Conservation (phyloP, 106 monocot species). For the Acanthochlamys bracteata region DNA sequence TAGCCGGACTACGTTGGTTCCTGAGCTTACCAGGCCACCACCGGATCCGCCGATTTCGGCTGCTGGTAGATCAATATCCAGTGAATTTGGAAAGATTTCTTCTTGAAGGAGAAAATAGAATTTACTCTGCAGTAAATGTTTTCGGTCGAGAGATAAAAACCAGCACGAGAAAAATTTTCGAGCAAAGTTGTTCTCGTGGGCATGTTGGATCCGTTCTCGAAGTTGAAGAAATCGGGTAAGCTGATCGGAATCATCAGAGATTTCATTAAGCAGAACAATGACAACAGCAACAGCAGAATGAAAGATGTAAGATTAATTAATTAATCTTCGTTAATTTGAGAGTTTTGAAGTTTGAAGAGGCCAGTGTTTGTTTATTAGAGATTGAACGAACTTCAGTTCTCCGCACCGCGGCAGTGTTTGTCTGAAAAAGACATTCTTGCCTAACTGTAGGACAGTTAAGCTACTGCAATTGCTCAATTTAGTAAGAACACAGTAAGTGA, state of each 20-base stretch:
- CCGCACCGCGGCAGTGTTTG: conserved; percentile 37
- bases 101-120: conserved; percentile 24
- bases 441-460: conserved; percentile 70
- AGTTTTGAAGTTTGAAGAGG: conserved; percentile 15
- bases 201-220: conserved; percentile 21
- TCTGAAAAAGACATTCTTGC: conserved; percentile 65
- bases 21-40: too few relatives aligned
- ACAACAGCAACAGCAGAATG: too few relatives aligned
- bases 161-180: conserved; percentile 2
- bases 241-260: conserved; percentile 8
- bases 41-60: too few relatives aligned
- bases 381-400: too few relatives aligned
- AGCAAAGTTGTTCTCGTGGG: conserved; percentile 15
- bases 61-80: too few relatives aligned
- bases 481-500: conserved; percentile 41
- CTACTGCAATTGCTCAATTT: conserved; percentile 68
- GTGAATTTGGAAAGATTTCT: conserved; percentile 34
- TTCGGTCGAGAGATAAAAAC: conserved; percentile 4
- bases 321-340: not conserved
- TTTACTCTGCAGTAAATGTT: conserved; percentile 20
- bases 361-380: too few relatives aligned
- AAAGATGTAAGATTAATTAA: not conserved
- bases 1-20: too few relatives aligned
- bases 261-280: not conserved
- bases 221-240: conserved; percentile 1